Conservation (phyloP, 495 filamentous ascomycete species). For the Podospora pseudocomata region DNA sequence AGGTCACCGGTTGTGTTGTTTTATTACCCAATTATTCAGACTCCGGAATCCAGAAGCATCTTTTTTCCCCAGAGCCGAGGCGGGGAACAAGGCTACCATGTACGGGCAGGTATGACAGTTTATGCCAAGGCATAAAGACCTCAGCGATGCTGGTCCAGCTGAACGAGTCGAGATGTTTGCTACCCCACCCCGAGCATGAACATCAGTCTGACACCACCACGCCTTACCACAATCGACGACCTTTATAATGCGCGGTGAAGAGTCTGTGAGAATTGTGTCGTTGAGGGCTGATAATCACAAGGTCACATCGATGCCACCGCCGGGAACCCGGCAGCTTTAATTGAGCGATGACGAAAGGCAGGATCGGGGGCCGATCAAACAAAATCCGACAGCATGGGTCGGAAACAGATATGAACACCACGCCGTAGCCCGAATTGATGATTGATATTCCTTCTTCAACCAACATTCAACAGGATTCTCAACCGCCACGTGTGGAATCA, state of each 20-base stretch:
- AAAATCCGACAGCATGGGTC: constrained; percentile 5
- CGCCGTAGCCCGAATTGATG: not conserved
- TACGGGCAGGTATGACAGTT: not conserved
- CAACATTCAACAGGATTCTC: not conserved
- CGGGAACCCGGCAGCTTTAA: not conserved
- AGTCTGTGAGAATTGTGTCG: not conserved
- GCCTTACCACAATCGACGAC: no score
- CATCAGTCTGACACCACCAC: not conserved
- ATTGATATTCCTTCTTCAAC: not conserved
- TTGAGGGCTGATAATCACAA: not conserved
- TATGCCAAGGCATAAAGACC: not conserved
- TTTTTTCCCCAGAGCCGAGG: not conserved
- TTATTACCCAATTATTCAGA: not conserved
- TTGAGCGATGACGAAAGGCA: not conserved
- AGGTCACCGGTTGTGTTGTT: not conserved
- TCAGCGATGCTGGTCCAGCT: not conserved
- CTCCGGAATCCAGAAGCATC: not conserved
- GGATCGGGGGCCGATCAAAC: constrained; percentile 1
- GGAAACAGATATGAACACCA: not conserved
- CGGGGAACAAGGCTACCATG: not conserved
- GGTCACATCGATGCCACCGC: not conserved
- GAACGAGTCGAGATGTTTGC: not conserved
- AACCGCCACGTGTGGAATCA: not conserved
- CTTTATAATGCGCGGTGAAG: not conserved
- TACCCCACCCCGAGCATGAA: not conserved